Base-by-base conservation (phyloP, 176 grass and related monocot genomes). In the Eragrostis curvula region DNA sequence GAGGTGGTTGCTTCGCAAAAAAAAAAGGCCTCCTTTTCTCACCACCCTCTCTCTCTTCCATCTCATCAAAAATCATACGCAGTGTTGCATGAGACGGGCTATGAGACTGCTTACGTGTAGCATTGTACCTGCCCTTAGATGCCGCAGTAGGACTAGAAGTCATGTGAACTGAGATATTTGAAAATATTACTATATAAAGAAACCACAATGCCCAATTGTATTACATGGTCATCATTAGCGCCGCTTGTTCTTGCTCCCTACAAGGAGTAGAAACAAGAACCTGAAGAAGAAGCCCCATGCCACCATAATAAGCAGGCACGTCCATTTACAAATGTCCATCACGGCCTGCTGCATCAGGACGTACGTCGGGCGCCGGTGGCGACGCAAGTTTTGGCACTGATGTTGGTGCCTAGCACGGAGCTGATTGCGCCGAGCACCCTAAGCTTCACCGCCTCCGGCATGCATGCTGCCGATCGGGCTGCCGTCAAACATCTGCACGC, bases 181-280 rank as follows among this genome's bases (percentile, higher is more conserved):
- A 36, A 36, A 36, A 36, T 2, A 36, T 2, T 36, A 2, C 3
- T 36, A 36, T 36, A 36, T 4, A 36, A 36, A 36, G n/a, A 36
- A 36, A 36, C 32, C 2, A 36, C 32, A 36, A 2, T 36, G 32
- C 32, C 32, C 32, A 36, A 36, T 36, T 36, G 32, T 36, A 36
- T 36, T 36, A 36, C 32, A 36, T 36, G 3, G 32, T 36, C 32
- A 36, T 36, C 32, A 36, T 43, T 83, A 94, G 56, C 80, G 87
- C 5, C 94, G 85, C 73, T 94, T 97, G 62, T 97, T 97, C 30
- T 90, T 92, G 75, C 74, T 85, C 3, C 92, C 88, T 3, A 94
- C 68, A 23, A 90, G 83, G 36, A 97, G 32, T 97, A 97, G 68
- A 97, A n/a, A 97, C 0, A 97, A 64, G 0, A 74, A 71, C 15